Base-by-base conservation (phyloP, 768 basidiomycete genomes). In the Pilatotrama ljubarskyi region DNA sequence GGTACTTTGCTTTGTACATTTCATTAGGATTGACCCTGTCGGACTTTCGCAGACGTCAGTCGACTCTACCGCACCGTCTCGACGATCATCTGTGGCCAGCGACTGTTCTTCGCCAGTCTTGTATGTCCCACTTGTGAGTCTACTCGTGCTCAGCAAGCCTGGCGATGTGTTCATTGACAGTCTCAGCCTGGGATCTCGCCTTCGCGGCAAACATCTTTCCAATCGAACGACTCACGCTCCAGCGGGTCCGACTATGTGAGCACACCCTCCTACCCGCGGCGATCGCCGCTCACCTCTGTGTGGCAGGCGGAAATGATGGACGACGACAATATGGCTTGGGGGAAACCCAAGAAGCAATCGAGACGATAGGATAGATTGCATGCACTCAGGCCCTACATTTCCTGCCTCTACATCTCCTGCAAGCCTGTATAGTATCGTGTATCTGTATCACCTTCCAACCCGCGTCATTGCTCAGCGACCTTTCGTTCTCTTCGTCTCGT, bases 261-360 rank as follows among this genome's bases (percentile, higher is more conserved):
- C 46, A 36, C 25, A 15, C 26, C 24, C 14, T 7, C 17, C 17
- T 9, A 10, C 3, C 5, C 24, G 35, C 9, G 1, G 5, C 5
- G 6, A 35, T 36, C 4, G 2, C 15, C 29, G 53, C 32, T 59
- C 14, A 52, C 38, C 42, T 18, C 14, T n/a, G 38, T 14, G 14
- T 14, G 24, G 10, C 53, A 70, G 69, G 72, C 71, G 17, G 67
- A 72, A 51, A 70, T 69, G 66, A 61, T 74, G 17, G 73, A 74
- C 14, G 71, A 71, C 35, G 72, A 73, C 15, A 72, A 73, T 49
- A 48, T 64, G 57, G 65, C 72, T 3, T 73, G 72, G 72, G 71
- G 69, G 24, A 67, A 64, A 17, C 64, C 69, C 48, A 57, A 54
- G 49, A 60, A 58, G 65, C 42, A 43, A 9, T 44, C 65, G 18